phyloP scores from a whole-genome alignment of 495 filamentous ascomycete species.

The Aspergillus leporis region DNA sequence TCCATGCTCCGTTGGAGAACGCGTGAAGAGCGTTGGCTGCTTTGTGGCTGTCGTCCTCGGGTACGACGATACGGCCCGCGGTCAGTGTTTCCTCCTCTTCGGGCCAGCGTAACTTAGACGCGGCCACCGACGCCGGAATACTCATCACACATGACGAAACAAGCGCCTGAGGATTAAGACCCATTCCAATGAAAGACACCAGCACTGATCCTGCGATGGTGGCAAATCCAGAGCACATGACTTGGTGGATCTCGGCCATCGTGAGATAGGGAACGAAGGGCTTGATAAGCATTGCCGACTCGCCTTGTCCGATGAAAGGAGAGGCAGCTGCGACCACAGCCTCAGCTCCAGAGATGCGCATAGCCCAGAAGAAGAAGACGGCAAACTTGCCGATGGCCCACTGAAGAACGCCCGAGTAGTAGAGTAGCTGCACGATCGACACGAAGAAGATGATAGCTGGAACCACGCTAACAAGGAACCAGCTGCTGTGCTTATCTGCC shows the following conservation, averaged over 20 bases:
- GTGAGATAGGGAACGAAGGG: slow-evolving; percentile 85
- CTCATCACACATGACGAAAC: slow-evolving; percentile 89
- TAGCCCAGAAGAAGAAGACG: slow-evolving; percentile 84
- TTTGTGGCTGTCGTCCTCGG: slow-evolving; percentile 64
- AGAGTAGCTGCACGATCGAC: slow-evolving; percentile 77
- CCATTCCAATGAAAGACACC: slow-evolving; percentile 77
- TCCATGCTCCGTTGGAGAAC: slow-evolving; percentile 84
- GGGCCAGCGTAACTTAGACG: slow-evolving; percentile 84
- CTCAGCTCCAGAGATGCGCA: slow-evolving; percentile 90
- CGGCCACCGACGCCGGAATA: slow-evolving; percentile 83
- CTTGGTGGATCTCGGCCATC: slow-evolving; percentile 80
- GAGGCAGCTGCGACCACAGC: slow-evolving; percentile 92
- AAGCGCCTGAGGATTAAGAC: slow-evolving; percentile 80
- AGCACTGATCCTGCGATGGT: slow-evolving; percentile 73
- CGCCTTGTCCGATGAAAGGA: slow-evolving; percentile 91
- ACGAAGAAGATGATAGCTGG: slow-evolving; percentile 94
- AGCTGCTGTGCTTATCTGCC: slow-evolving; percentile 34
- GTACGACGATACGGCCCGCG: slow-evolving; percentile 74
- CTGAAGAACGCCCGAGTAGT: slow-evolving; percentile 75
- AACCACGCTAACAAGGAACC: slow-evolving; percentile 73
- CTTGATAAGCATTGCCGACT: slow-evolving; percentile 88
- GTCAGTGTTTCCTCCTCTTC: slow-evolving; percentile 85
- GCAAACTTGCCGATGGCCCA: slow-evolving; percentile 88
- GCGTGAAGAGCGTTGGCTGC: slow-evolving; percentile 81
- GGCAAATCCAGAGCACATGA: slow-evolving; percentile 80